A percentile compares a stretch with the other conserved stretches of the same genome.
phyloP scores from a whole-genome alignment of 257 asterid genomes.

The Paulownia fortunei region DNA sequence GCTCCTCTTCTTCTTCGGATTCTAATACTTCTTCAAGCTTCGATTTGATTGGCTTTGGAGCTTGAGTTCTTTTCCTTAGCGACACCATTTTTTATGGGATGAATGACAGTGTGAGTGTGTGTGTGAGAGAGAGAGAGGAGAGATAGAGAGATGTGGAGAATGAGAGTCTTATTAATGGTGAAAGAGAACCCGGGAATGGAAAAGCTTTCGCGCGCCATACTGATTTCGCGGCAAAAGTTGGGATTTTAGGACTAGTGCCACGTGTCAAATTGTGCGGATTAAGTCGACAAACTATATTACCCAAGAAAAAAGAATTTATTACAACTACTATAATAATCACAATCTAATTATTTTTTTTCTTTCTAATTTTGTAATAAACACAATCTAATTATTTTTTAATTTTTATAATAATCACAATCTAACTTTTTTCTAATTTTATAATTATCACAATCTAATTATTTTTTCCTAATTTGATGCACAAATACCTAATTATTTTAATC shows the following conservation, averaged over 20 bases:
- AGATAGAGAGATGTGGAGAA: too few species aligned
- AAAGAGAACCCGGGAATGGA: slow-evolving; percentile 30
- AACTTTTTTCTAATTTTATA: too few species aligned
- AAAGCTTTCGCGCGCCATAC: slow-evolving; percentile 37
- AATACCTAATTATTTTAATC: too few species aligned
- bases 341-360: too few species aligned
- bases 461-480: too few species aligned
- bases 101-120: slow-evolving; percentile 18
- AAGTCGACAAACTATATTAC: too few species aligned
- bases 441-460: too few species aligned
- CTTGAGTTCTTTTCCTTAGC: slow-evolving; percentile 62
- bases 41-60: slow-evolving; percentile 53
- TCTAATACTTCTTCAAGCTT: slow-evolving; percentile 36
- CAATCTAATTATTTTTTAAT: too few species aligned
- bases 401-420: too few species aligned
- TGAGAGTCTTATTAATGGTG: slow-evolving; percentile 25
- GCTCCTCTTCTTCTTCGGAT: slow-evolving; percentile 30
- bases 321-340: too few species aligned
- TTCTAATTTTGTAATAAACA: too few species aligned
- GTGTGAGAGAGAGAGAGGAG: slow-evolving; percentile 4
- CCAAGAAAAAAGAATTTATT: too few species aligned
- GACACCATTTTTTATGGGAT: slow-evolving; percentile 39
- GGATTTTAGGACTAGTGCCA: slow-evolving; percentile 44
- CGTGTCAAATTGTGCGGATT: slow-evolving; percentile 22
- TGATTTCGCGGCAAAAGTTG: slow-evolving; percentile 43